Conservation (phyloP, 208 protist species). For the Entamoeba histolytica region DNA sequence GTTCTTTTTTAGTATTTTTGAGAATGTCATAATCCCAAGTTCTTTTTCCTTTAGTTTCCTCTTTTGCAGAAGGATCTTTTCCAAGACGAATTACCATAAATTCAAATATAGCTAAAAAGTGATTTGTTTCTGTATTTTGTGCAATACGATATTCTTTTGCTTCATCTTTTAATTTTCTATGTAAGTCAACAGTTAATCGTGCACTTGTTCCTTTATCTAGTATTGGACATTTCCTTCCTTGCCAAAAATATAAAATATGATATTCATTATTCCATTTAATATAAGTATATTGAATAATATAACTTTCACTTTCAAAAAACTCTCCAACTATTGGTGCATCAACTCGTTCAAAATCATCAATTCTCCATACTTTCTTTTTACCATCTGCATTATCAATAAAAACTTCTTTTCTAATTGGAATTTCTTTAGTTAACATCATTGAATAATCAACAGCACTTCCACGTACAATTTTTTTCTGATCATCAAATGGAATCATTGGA, state of each 20-base stretch:
- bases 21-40: background rate
- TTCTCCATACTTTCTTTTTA: slow-evolving; percentile 12
- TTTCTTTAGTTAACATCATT: background rate
- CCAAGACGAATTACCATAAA: background rate
- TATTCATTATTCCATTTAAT: background rate
- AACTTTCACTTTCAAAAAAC: slow-evolving; percentile 9
- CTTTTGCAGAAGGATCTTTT: background rate
- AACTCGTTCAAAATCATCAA: slow-evolving; percentile 15
- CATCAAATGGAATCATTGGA: background rate
- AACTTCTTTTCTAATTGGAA: background rate
- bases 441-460: background rate
- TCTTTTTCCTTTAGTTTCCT: slow-evolving; percentile 1
- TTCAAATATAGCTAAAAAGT: slow-evolving; percentile 7
- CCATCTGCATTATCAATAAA: background rate
- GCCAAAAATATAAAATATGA: slow-evolving; percentile 14
- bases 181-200: slow-evolving; percentile 9
- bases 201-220: slow-evolving; percentile 5
- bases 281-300: slow-evolving; percentile 4
- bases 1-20: background rate
- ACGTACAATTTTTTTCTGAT: background rate
- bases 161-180: background rate
- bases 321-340: background rate
- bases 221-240: slow-evolving; percentile 9
- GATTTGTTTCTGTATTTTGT: slow-evolving; percentile 5
- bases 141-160: background rate